These are phyloP conservation scores for Kuraishia capsulata DNA, from an alignment of 805 yeast genomes.

Conservation along the genomic window DNA sequence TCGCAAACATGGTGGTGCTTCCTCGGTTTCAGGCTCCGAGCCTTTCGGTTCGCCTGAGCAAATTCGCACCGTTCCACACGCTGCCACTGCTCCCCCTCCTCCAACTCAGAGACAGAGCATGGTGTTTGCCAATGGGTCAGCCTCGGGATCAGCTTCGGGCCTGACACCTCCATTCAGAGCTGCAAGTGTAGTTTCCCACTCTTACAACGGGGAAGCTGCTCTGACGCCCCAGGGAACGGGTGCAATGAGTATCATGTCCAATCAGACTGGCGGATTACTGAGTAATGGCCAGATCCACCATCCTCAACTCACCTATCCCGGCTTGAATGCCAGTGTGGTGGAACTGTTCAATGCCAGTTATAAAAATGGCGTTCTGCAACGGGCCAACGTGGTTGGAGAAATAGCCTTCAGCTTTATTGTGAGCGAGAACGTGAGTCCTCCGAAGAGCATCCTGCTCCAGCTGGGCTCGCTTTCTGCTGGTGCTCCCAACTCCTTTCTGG, in stretches of 20 bases:
- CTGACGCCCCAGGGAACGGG: slow-evolving; percentile 36
- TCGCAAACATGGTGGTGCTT: slow-evolving; percentile 17
- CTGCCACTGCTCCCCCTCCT: slow-evolving; percentile 22
- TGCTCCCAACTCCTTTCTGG: slow-evolving; percentile 33
- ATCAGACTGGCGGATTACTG: slow-evolving; percentile 23
- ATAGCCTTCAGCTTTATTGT: slow-evolving; percentile 65
- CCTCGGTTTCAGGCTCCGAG: slow-evolving; percentile 1
- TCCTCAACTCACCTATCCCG: slow-evolving; percentile 44
- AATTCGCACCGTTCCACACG: slow-evolving; percentile 11
- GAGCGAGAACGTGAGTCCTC: slow-evolving; percentile 22
- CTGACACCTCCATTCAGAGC: neutral
- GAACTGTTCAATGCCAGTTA: slow-evolving; percentile 73
- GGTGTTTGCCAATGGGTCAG: slow-evolving; percentile 4
- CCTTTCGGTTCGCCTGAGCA: slow-evolving; percentile 17
- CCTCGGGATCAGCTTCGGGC: neutral
- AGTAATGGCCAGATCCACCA: slow-evolving; percentile 34
- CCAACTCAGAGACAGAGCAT: slow-evolving; percentile 18
- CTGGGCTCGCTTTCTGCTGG: slow-evolving; percentile 13
- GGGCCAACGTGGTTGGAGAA: slow-evolving; percentile 73
- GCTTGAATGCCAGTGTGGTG: slow-evolving; percentile 76
- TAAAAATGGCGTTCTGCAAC: slow-evolving; percentile 52
- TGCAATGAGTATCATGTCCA: slow-evolving; percentile 21
- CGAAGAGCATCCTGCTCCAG: slow-evolving; percentile 29
- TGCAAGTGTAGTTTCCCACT: neutral
- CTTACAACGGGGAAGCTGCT: neutral